Percentiles rank a stretch among this genome's conserved stretches.
Evolutionary conservation across 805 yeast genomes (phyloP).

Genomic region (Lipomyces lipofer): DNA sequence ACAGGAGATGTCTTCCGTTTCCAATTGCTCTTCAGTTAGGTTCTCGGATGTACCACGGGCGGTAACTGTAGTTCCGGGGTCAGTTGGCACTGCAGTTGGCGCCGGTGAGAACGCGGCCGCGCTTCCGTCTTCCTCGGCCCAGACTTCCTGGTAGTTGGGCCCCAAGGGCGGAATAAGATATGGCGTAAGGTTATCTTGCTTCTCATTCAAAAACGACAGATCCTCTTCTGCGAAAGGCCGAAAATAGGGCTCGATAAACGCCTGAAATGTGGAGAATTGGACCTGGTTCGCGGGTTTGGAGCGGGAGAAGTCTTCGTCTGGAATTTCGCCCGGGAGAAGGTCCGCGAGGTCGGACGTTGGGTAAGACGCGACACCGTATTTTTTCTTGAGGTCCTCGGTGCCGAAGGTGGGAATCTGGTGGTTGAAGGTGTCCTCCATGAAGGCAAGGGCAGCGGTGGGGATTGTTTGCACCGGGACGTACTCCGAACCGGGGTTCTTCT

Average conservation of each 20-base stretch:
- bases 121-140: constrained; percentile 75
- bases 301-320: constrained; percentile 80
- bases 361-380: constrained; percentile 86
- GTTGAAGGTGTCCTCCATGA: constrained; percentile 14
- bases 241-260: constrained; percentile 83
- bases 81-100: constrained; percentile 33
- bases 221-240: constrained; percentile 80
- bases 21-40: constrained; percentile 61
- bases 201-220: constrained; percentile 64
- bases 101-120: constrained; percentile 47
- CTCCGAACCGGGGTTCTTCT: constrained; percentile 28
- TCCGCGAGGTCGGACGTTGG: constrained; percentile 76
- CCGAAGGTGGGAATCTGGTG: constrained; percentile 57
- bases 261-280: constrained; percentile 82
- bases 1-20: constrained; percentile 74
- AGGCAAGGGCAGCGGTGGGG: constrained; percentile 27
- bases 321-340: constrained; percentile 82
- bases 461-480: constrained; percentile 28
- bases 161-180: constrained; percentile 79
- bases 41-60: constrained; percentile 64
- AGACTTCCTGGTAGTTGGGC: constrained; percentile 72
- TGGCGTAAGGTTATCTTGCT: constrained; percentile 47
- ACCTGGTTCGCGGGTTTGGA: constrained; percentile 88
- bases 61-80: neutral
- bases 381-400: constrained; percentile 68